Evolutionary conservation across 176 grass and related monocot species (phyloP), one percentile per base, ranked within the genome.

Genomic region (Aegilops speltoides): DNA sequence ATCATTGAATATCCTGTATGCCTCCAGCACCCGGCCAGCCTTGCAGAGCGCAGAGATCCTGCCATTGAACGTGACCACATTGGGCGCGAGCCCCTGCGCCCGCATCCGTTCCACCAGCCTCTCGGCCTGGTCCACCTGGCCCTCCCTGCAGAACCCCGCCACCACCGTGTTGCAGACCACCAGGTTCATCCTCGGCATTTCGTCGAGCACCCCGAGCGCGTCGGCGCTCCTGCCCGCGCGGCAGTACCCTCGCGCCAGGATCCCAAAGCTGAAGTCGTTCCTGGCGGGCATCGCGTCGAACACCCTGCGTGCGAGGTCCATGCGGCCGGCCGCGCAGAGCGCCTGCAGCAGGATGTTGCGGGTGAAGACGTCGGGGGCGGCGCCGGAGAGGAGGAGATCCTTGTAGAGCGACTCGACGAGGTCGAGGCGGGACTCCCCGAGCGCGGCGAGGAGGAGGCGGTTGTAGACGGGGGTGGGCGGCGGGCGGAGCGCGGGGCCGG

Each of bases 41-140:
- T 88, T 98, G 84, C 96, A 98, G 87, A 98, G 93, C 9, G 90
- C 90, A 0, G 96, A 94, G 83, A 98, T 98, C 86, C 96, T 85
- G 11, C 88, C 89, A 24, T 98, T 98, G 89, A 98, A 98, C 13
- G 96, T 98, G 62, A 94, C 91, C 57, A 96, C 91, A 73, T 98
- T 96, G 7, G 96, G 93, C 8, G 68, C 60, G 7, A 98, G 79
- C 33, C 90, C 93, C 31, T 91, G 78, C 25, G 60, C 61, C 16
- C 87, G 89, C 96, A 98, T 98, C 70, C 88, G 61, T n/a, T 91
- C 90, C 8, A 98, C 93, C 82, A 98, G 82, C 69, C 45, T 88
- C 85, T 96, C 93, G 31, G 96, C 93, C 87, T 98, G 90, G 17
- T 91, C 76, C 77, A 91, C 86, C 16, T 10, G 79, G 22, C 93